Evolutionary conservation across 805 yeast genomes (phyloP).

Genomic region (Hagleromyces aurorensis): DNA sequence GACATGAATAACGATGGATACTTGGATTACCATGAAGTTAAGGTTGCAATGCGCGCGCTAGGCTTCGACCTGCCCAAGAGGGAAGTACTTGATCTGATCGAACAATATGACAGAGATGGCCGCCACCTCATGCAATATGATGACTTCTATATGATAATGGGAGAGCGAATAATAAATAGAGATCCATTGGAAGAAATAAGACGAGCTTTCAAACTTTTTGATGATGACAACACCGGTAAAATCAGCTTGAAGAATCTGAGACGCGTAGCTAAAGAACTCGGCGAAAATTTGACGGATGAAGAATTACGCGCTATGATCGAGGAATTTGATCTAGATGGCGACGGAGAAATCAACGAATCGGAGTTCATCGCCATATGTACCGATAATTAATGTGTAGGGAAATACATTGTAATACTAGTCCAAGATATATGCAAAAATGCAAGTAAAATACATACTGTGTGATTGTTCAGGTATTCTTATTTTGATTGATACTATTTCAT

Average conservation of each 20-base stretch:
- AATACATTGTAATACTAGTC: too few relatives aligned
- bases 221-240: conserved; percentile 81
- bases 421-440: too few relatives aligned
- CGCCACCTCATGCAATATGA: conserved; percentile 67
- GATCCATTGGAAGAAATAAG: conserved; percentile 91
- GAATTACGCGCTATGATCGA: conserved; percentile 95
- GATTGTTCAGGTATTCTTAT: too few relatives aligned
- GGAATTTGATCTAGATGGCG: conserved; percentile 92
- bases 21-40: conserved; percentile 86
- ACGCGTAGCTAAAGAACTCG: conserved; percentile 85
- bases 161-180: conserved; percentile 72
- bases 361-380: conserved; percentile 87
- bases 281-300: conserved; percentile 86
- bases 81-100: conserved; percentile 67
- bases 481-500: too few relatives aligned
- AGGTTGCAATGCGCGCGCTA: conserved; percentile 88
- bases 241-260: conserved; percentile 75
- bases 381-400: conserved; percentile 39
- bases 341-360: conserved; percentile 87
- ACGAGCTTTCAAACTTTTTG: conserved; percentile 84
- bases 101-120: conserved; percentile 74
- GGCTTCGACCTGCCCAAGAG: conserved; percentile 79
- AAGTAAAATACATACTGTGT: too few relatives aligned
- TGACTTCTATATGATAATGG: conserved; percentile 66
- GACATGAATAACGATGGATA: conserved; percentile 89